Percentiles rank a stretch among this genome's conserved stretches.
phyloP scores from a whole-genome alignment of 441 rosid genomes.

The Euphorbia celastroides region DNA sequence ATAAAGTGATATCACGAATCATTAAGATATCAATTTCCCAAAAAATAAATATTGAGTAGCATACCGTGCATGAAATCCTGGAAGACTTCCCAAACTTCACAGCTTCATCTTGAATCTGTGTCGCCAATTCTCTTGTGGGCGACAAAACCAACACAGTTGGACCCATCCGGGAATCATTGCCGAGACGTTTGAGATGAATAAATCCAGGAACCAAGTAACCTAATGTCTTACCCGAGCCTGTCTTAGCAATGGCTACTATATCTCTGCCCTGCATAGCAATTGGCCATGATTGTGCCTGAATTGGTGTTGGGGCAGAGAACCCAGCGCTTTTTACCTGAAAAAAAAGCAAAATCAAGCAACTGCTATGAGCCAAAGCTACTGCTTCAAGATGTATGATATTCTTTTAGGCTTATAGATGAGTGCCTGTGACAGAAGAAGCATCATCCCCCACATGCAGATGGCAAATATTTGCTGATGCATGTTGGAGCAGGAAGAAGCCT shows the following conservation, averaged over 20 bases:
- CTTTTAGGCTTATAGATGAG: constrained; percentile 36
- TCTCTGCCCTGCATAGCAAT: constrained; percentile 87
- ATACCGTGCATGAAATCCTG: constrained; percentile 81
- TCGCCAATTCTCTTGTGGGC: constrained; percentile 98
- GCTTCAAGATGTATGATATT: constrained; percentile 42
- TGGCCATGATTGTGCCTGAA: constrained; percentile 99
- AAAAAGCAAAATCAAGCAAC: constrained; percentile 55
- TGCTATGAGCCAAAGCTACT: constrained; percentile 43
- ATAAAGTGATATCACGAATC: not conserved
- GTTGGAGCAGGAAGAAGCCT: constrained; percentile 93
- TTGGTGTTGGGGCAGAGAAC: constrained; percentile 93
- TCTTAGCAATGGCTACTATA: constrained; percentile 96
- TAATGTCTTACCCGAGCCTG: constrained; percentile 97
- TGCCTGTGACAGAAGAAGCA: constrained; percentile 87
- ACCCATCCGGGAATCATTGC: constrained; percentile 69
- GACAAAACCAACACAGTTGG: constrained; percentile 93
- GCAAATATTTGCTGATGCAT: constrained; percentile 78
- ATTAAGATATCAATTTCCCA: not conserved
- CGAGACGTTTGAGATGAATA: constrained; percentile 64
- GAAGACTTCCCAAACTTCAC: constrained; percentile 89
- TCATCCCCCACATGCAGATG: constrained; percentile 85
- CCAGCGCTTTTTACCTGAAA: constrained; percentile 91
- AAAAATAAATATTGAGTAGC: constrained; percentile 16
- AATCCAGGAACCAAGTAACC: constrained; percentile 93
- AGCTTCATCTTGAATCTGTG: constrained; percentile 94